phyloP scores from a whole-genome alignment of 306 rosid species.

The Trifolium subterraneum region DNA sequence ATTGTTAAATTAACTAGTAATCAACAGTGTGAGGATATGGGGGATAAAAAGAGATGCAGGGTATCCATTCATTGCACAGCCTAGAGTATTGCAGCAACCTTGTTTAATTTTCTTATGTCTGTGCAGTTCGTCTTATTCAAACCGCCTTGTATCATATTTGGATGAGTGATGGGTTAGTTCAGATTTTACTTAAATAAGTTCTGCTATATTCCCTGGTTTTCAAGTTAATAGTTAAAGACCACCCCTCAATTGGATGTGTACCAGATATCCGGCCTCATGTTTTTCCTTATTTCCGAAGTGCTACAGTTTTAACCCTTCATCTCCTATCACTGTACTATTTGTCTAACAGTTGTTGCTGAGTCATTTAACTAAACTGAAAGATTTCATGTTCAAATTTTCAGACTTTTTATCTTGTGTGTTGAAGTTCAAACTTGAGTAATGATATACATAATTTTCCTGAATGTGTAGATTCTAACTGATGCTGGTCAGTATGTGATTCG shows the following conservation, averaged over 20 bases:
- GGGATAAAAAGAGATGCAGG: background rate
- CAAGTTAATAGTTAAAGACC: background rate
- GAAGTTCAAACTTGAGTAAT: conserved; percentile 22
- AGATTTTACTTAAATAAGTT: background rate
- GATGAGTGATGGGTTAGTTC: no score
- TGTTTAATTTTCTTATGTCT: no score
- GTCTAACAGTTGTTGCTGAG: conserved; percentile 12
- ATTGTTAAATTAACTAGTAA: background rate
- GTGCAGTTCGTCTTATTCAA: no score
- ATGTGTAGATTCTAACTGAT: conserved; percentile 84
- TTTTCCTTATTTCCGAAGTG: conserved; percentile 12
- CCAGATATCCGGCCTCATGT: conserved; percentile 10
- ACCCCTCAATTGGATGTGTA: conserved; percentile 13
- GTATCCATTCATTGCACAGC: background rate
- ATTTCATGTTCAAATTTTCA: conserved; percentile 29
- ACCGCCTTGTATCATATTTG: no score
- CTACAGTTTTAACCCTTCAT: conserved; percentile 4
- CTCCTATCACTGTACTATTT: background rate
- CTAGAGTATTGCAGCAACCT: no score
- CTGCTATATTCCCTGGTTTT: background rate
- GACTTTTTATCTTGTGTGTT: conserved; percentile 9
- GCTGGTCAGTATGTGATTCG: conserved; percentile 97
- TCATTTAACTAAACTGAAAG: conserved; percentile 16
- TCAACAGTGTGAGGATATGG: background rate
- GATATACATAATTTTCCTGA: background rate